Base-by-base conservation (phyloP, 179 eudicot species). In the Silene noctiflora region DNA sequence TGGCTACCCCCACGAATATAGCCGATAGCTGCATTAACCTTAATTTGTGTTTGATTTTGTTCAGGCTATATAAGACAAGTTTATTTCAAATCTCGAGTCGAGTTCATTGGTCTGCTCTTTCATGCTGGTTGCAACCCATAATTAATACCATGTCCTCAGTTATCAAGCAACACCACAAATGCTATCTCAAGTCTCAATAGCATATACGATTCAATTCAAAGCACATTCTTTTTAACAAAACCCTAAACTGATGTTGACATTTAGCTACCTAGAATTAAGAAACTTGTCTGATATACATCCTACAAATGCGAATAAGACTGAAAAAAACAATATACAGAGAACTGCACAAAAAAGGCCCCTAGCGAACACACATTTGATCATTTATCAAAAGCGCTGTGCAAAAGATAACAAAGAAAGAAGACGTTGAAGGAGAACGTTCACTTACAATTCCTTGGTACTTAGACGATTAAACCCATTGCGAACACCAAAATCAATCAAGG, bases 281-380 rank as follows among this genome's bases (percentile, higher is more conserved):
- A 42, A 20, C 73, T 69, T 56, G 51, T 71, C 25, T 8, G 17
- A 71, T 51, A 0, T 0, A 69, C 73, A 48, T 0, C 13, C 60
- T 22, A 48, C 59, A 48, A 20, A 33, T 20, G 61, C 6, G 19
- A 46, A 12, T 29, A 0, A 20, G 65, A 65, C 69, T 65, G 2
- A 29, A 65, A 27, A 29, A 29, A 31, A 42, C 48, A 11, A 2
- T 17, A 19, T 29, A 9, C 71, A 35, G 21, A 3, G 17, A 72
- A 19, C 75, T 58, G 75, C 75, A 72, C 75, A 59, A 72, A 71
- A 71, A 17, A 16, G 16, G n/a, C 29, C 17, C 24, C 20, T 22
- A 19, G 19, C 42, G 8, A 70, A 51, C 19, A 10, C 44, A 17
- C 12, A 71, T 3, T 16, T 25, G 33, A 55, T 27, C 35, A 69